These are phyloP conservation scores for Ogataea nitratoaversa DNA, from an alignment of 805 yeast genomes.

Conservation along the genomic window DNA sequence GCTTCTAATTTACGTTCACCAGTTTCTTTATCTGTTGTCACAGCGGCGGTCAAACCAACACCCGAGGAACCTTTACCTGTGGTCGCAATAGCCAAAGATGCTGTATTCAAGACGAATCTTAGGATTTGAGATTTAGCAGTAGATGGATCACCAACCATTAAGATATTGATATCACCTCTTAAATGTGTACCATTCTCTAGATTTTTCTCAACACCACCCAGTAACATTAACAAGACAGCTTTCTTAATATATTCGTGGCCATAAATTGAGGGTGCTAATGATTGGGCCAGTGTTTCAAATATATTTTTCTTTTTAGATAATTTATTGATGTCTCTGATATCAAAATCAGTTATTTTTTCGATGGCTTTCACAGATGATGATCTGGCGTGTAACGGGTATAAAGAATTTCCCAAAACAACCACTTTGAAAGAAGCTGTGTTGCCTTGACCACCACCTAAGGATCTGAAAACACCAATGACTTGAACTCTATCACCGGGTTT, in stretches of 20 bases:
- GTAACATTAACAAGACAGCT: slow-evolving; percentile 83
- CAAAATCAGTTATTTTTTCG: slow-evolving; percentile 71
- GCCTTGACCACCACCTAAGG: slow-evolving; percentile 73
- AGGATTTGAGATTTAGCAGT: slow-evolving; percentile 97
- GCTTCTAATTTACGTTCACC: slow-evolving; percentile 97
- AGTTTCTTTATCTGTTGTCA: slow-evolving; percentile 91
- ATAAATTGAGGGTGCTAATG: slow-evolving; percentile 93
- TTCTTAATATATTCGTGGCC: slow-evolving; percentile 89
- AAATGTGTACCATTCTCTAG: slow-evolving; percentile 92
- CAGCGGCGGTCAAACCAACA: slow-evolving; percentile 99
- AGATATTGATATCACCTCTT: slow-evolving; percentile 93
- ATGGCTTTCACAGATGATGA: slow-evolving; percentile 65
- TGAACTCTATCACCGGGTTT: slow-evolving; percentile 97
- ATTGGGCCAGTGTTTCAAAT: slow-evolving; percentile 74
- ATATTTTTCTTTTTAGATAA: slow-evolving; percentile 66
- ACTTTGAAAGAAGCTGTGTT: slow-evolving; percentile 70
- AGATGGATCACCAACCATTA: slow-evolving; percentile 98
- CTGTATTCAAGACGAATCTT: slow-evolving; percentile 91
- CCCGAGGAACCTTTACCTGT: slow-evolving; percentile 99
- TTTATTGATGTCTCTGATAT: slow-evolving; percentile 81
- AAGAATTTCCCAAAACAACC: slow-evolving; percentile 81
- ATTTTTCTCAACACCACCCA: slow-evolving; percentile 94
- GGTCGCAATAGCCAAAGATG: slow-evolving; percentile 92
- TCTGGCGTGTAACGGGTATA: slow-evolving; percentile 82
- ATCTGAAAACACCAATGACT: slow-evolving; percentile 88